Conservation (phyloP, 768 basidiomycete genomes). For the Leccinum imitatum region DNA sequence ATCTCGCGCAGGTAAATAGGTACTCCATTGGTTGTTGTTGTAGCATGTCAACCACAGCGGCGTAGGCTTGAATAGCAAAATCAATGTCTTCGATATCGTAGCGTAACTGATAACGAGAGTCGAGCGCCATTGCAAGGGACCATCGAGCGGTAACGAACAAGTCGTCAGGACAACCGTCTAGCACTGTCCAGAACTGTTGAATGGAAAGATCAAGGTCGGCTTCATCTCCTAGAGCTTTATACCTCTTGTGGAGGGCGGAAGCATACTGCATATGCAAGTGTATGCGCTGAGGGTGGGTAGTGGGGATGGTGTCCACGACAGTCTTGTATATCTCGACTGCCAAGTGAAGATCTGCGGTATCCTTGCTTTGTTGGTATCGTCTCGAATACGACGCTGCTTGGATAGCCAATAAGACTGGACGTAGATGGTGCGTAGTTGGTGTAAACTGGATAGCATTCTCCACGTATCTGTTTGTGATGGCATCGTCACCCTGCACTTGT, state of each 20-base stretch:
- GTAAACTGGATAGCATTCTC: conserved; percentile 10
- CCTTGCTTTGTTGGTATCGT: conserved; percentile 14
- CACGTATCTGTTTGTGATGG: conserved; percentile 4
- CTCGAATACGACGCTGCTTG: conserved; percentile 12
- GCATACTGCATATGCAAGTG: conserved; percentile 21
- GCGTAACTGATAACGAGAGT: conserved; percentile 9
- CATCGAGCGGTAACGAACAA: conserved; percentile 7
- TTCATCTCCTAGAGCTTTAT: conserved; percentile 10
- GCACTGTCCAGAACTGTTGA: conserved; percentile 3
- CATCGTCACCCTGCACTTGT: neutral
- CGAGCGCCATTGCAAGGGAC: conserved; percentile 10
- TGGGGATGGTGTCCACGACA: conserved; percentile 7
- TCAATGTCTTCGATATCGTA: conserved; percentile 19
- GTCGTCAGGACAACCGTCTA: conserved; percentile 7
- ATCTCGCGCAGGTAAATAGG: conserved; percentile 8
- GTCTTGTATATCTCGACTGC: conserved; percentile 5
- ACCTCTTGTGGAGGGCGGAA: conserved; percentile 15
- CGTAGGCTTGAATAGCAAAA: conserved; percentile 8
- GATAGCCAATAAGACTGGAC: conserved; percentile 9
- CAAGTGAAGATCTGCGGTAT: conserved; percentile 16
- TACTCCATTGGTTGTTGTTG: conserved; percentile 4
- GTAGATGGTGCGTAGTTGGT: conserved; percentile 8
- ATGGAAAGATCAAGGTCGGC: conserved; percentile 24
- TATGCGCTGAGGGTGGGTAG: conserved; percentile 12
- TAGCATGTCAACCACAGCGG: conserved; percentile 9